These are phyloP conservation scores for Heimioporus punctisporus DNA, from an alignment of 1,284 basidiomycete genomes.

Conservation along the genomic window DNA sequence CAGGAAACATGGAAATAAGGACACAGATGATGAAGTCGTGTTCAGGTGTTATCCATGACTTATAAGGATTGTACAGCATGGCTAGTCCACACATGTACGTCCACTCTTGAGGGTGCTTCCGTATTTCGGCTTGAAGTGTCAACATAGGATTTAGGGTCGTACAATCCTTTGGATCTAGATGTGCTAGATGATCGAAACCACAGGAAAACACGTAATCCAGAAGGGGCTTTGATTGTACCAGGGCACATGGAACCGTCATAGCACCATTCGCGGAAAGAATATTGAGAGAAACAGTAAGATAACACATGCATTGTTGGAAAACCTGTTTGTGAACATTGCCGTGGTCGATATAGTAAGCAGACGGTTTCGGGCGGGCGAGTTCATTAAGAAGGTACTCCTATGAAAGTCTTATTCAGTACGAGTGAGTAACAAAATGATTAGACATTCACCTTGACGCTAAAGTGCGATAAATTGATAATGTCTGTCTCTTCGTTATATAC, in stretches of 20 bases:
- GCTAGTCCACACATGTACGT: not conserved
- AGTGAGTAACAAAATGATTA: not conserved
- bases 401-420: not conserved
- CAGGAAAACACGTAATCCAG: constrained; percentile 4
- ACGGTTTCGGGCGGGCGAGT: not conserved
- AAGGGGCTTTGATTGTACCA: not conserved
- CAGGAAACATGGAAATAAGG: constrained; percentile 1
- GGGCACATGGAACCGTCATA: not conserved
- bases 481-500: constrained; percentile 8
- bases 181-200: constrained; percentile 5
- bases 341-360: constrained; percentile 1
- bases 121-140: not conserved
- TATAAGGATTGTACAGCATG: not conserved
- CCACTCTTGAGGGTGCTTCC: constrained; percentile 2
- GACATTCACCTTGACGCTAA: constrained; percentile 15
- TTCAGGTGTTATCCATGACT: not conserved
- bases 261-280: not conserved
- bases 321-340: constrained; percentile 3
- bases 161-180: not conserved
- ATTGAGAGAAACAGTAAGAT: constrained; percentile 1
- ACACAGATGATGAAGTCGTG: constrained; percentile 9
- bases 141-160: not conserved
- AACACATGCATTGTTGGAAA: constrained; percentile 6
- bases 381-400: constrained; percentile 6
- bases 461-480: constrained; percentile 11